Evolutionary conservation across 2,329 filamentous ascomycete genomes (phyloP), one percentile per base, ranked within the genome.

Genomic region (Didymella segeticola): DNA sequence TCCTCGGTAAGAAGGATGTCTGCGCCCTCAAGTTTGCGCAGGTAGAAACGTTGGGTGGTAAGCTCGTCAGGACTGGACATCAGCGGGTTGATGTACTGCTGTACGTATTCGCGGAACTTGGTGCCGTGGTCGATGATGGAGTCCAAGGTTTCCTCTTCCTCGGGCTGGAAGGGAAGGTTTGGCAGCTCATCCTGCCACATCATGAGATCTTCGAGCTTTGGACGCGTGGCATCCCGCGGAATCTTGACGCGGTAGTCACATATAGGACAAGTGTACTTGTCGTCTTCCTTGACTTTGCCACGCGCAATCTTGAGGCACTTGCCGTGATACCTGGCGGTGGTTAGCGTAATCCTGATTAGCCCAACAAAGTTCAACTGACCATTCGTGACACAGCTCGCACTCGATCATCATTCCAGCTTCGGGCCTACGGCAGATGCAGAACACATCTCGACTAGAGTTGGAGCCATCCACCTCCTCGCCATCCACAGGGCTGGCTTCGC

Each of bases 381-480:
- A 99, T 79, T 99, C 95, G 69, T 97, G 93, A 75, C 95, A 99
- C 31, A 97, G 82, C 73, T 98, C 95, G 73, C 95, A 99, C 76
- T 99, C 95, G 66, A 99, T 98, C 95, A 99, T 99, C 89, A 98
- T 96, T 45, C 95, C 95, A 30, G 93, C 92, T 75, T 99, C 95
- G 6, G 91, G 86, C 59, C 88, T 91, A 55, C 95, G 87, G 77
- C 95, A 99, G 63, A 99, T 96, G 75, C 95, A 99, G 74, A 98
- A 99, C 0, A 98, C 93, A 71, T 98, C 93, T 78, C 86, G 70
- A 80, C 75, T 80, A 39, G 78, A 79, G 31, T 73, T 74, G 42
- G 78, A 78, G 19, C 77, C 78, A 60, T 80, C 78, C 1, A 76
- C 72, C 43, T 76, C 69, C 20, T 72, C 71, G 19, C 68, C 82